Conservation (phyloP, 331 rosid species). For the Dryas integrifolia region DNA sequence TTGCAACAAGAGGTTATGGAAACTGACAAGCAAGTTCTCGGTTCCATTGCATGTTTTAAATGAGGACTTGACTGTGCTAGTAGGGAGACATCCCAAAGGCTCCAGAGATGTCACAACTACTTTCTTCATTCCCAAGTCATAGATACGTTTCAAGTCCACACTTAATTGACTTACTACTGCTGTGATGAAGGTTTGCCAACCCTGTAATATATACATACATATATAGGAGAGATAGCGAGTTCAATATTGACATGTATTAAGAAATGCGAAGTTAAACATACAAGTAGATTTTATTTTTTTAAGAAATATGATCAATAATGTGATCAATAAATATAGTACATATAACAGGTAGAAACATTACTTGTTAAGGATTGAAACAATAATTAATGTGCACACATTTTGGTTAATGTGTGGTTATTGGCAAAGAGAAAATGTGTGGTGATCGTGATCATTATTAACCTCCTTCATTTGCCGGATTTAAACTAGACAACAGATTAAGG, state of each 20-base stretch:
- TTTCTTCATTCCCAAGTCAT: constrained; percentile 58
- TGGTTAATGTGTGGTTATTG: too few relatives aligned
- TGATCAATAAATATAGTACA: too few relatives aligned
- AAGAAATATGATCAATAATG: too few relatives aligned
- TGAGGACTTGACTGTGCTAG: constrained; percentile 27
- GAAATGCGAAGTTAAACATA: too few relatives aligned
- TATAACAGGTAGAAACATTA: too few relatives aligned
- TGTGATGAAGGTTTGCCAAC: constrained; percentile 42
- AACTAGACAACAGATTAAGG: too few relatives aligned
- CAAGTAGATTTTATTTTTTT: too few relatives aligned
- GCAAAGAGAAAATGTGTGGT: too few relatives aligned
- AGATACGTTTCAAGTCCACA: constrained; percentile 45
- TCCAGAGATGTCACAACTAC: constrained; percentile 51
- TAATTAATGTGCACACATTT: too few relatives aligned
- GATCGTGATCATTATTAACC: too few relatives aligned
- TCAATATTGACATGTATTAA: not conserved
- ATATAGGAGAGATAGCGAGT: not conserved
- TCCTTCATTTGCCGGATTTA: too few relatives aligned
- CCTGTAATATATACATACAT: constrained; percentile 33
- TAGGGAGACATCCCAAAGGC: constrained; percentile 78
- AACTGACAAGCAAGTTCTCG: constrained; percentile 35
- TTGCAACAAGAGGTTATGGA: constrained; percentile 59
- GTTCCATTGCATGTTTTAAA: constrained; percentile 51
- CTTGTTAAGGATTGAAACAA: too few relatives aligned
- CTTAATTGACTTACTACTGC: constrained; percentile 51